Evolutionary conservation across 108 stramenopile species (phyloP).

Genomic region (Fragilaria radians): DNA sequence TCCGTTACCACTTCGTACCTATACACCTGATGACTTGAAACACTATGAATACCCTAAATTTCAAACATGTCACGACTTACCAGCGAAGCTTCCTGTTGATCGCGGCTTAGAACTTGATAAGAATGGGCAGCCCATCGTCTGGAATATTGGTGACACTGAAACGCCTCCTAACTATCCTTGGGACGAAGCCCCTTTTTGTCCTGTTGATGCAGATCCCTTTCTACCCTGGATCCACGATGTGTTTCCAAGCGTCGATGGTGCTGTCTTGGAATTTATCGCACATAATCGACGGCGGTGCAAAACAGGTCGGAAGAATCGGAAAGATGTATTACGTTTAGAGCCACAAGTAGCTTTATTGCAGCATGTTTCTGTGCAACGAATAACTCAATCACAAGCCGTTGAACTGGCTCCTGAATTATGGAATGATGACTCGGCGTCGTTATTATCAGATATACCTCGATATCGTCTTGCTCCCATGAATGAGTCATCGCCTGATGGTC

Average conservation of each 20-base stretch:
- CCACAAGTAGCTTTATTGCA: slow-evolving; percentile 80
- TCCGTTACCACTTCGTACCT: slow-evolving; percentile 55
- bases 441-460: slow-evolving; percentile 22
- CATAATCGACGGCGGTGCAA: slow-evolving; percentile 79
- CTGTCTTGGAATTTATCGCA: slow-evolving; percentile 75
- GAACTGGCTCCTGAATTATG: not conserved
- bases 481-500: slow-evolving; percentile 75
- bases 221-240: slow-evolving; percentile 91
- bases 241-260: slow-evolving; percentile 74
- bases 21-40: slow-evolving; percentile 36
- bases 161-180: slow-evolving; percentile 26
- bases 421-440: slow-evolving; percentile 7
- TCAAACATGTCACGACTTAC: slow-evolving; percentile 55
- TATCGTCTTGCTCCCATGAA: slow-evolving; percentile 73
- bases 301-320: slow-evolving; percentile 29
- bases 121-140: slow-evolving; percentile 24
- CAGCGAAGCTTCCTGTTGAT: slow-evolving; percentile 57
- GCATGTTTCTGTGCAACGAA: slow-evolving; percentile 71
- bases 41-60: slow-evolving; percentile 18
- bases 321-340: slow-evolving; percentile 31
- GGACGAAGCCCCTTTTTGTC: slow-evolving; percentile 53
- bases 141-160: slow-evolving; percentile 43
- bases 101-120: slow-evolving; percentile 28
- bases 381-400: not conserved
- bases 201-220: slow-evolving; percentile 77